These are phyloP conservation scores for Candida bentonensis DNA, from an alignment of 805 yeast genomes.

Conservation along the genomic window DNA sequence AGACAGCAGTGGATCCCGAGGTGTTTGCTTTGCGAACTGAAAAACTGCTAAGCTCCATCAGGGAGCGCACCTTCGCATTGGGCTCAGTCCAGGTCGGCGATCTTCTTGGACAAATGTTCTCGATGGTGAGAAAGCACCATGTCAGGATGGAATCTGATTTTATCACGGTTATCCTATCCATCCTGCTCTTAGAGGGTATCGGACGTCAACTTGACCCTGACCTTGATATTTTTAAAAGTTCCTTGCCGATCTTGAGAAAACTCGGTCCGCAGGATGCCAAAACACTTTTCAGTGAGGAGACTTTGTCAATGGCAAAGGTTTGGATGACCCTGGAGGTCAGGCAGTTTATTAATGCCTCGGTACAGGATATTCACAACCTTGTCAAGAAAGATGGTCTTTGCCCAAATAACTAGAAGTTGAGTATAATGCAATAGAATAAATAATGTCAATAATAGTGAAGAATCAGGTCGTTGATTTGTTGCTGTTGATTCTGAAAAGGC, in stretches of 20 bases:
- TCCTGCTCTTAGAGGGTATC: constrained; percentile 80
- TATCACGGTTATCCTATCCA: constrained; percentile 88
- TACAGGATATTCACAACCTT: constrained; percentile 47
- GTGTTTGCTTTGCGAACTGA: constrained; percentile 81
- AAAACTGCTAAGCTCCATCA: constrained; percentile 64
- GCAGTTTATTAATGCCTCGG: constrained; percentile 69
- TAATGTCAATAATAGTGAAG: neutral
- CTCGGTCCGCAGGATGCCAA: constrained; percentile 47
- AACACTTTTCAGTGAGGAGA: constrained; percentile 27
- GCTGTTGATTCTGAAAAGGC: too few species aligned
- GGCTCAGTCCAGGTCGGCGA: constrained; percentile 91
- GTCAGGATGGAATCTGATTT: constrained; percentile 97
- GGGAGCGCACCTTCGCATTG: constrained; percentile 76
- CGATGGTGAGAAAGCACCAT: constrained; percentile 88
- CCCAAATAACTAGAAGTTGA: constrained; percentile 36
- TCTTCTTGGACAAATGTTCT: constrained; percentile 67
- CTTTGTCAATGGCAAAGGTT: constrained; percentile 72
- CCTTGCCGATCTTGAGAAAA: constrained; percentile 74
- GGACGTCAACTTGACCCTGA: constrained; percentile 91
- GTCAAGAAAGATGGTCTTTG: constrained; percentile 53
- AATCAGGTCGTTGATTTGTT: neutral
- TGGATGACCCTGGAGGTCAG: constrained; percentile 87
- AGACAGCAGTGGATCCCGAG: constrained; percentile 73
- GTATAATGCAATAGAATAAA: neutral
- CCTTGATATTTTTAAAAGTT: constrained; percentile 85